These are phyloP conservation scores for Sugiyamaella xylanicola DNA, from an alignment of 1,139 yeast species.

Conservation along the genomic window DNA sequence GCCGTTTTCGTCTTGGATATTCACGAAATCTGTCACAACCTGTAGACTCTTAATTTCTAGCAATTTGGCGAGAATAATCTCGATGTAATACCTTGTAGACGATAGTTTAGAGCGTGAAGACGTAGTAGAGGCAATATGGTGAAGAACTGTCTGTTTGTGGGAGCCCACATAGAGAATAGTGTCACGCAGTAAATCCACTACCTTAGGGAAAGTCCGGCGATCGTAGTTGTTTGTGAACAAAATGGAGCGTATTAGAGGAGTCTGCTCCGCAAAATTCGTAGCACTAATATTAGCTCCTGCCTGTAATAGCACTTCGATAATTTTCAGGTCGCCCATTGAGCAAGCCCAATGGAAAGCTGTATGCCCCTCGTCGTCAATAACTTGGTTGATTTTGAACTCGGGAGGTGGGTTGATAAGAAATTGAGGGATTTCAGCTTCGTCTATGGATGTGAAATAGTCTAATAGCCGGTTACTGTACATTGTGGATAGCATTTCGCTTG, in stretches of 20 bases:
- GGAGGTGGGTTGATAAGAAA: slow-evolving; percentile 73
- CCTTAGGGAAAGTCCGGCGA: slow-evolving; percentile 68
- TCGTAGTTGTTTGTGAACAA: slow-evolving; percentile 89
- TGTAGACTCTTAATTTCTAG: slow-evolving; percentile 59
- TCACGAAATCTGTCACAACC: slow-evolving; percentile 57
- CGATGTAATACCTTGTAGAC: slow-evolving; percentile 81
- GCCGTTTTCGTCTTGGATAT: slow-evolving; percentile 80
- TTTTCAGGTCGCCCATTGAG: slow-evolving; percentile 78
- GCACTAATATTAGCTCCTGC: slow-evolving; percentile 77
- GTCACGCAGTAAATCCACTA: slow-evolving; percentile 68
- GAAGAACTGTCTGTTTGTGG: slow-evolving; percentile 65
- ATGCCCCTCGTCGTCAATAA: slow-evolving; percentile 94
- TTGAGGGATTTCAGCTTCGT: slow-evolving; percentile 59
- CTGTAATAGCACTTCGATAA: slow-evolving; percentile 68
- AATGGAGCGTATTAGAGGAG: slow-evolving; percentile 79
- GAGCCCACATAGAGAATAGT: slow-evolving; percentile 68
- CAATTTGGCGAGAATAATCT: slow-evolving; percentile 69
- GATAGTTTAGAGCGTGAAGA: slow-evolving; percentile 63
- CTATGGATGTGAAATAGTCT: slow-evolving; percentile 58
- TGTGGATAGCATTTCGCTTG: slow-evolving; percentile 41
- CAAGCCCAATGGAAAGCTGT: slow-evolving; percentile 98
- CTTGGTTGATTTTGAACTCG: slow-evolving; percentile 79
- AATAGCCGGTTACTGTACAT: slow-evolving; percentile 50
- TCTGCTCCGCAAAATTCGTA: slow-evolving; percentile 76
- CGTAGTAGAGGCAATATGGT: slow-evolving; percentile 74